Base-by-base conservation (phyloP, 2,329 filamentous ascomycete species). In the Ceratocystis cacaofunesta region DNA sequence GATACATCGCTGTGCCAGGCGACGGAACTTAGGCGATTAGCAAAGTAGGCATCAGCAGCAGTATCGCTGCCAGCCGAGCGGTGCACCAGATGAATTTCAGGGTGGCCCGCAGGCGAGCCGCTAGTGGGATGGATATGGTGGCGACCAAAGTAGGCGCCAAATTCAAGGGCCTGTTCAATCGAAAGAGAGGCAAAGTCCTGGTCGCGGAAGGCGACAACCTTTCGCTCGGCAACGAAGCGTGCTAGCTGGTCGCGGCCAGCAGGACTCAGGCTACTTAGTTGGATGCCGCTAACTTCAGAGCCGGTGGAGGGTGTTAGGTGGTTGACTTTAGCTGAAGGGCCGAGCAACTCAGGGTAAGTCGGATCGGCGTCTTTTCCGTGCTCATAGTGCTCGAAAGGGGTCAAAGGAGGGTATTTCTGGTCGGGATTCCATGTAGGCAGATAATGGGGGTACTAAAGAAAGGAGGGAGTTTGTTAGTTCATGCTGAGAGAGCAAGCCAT, bases 1-100 rank as follows among this genome's bases (percentile, higher is more conserved):
- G 88, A 89, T 1, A 95, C 86, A 70, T 96, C 91, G 0, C 86
- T 89, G 76, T 96, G 91, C 90, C 90, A 96, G 6, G 89, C 89
- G 1, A 95, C 85, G 0, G 86, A 89, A 75, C 86, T 92, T n/a
- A 66, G 22, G 2, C 88, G 82, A 60, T 83, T 82, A 66, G 73
- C 70, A 69, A 90, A 85, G 74, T 87, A 88, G 61, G 82, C 78
- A 22, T 81, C 76, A 22, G 67, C 83, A 19, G 67, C 83, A 77
- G 61, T 83, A 32, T 69, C 71, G 68, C 78, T 76, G 30, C 74
- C 73, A 19, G 75, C 86, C 22, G 84, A 84, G 48, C 89, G 83
- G 75, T 92, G 88, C 1, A 92, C 89, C 1, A 94, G 82, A 71
- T 92, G 89, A 17, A 94, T 76, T 73, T 91, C 85, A 0, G 89